Conservation (phyloP, 2,329 filamentous ascomycete species). For the Cladophialophora chaetospira region DNA sequence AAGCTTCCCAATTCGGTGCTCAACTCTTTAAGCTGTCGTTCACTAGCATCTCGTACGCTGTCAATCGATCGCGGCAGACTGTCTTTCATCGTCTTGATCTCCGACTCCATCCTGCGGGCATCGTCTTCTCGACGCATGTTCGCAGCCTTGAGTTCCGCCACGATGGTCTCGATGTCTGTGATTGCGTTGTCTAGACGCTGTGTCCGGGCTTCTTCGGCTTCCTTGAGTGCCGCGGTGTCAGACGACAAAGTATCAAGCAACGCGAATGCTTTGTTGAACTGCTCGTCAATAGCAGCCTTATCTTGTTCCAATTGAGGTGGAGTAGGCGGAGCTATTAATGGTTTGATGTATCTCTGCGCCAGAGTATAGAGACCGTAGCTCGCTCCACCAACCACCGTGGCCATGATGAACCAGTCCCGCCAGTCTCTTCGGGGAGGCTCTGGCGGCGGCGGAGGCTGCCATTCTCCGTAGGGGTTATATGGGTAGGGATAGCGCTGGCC, state of each 20-base stretch:
- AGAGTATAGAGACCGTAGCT: conserved; percentile 86
- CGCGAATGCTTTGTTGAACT: conserved; percentile 88
- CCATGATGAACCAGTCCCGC: conserved; percentile 99
- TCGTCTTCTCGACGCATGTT: conserved; percentile 85
- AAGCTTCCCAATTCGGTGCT: conserved; percentile 86
- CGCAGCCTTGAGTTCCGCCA: conserved; percentile 77
- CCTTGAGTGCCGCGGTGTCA: conserved; percentile 86
- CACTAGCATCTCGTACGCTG: conserved; percentile 80
- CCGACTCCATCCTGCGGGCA: conserved; percentile 79
- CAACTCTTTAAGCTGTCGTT: conserved; percentile 79
- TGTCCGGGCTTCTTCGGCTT: conserved; percentile 80
- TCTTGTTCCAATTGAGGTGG: conserved; percentile 92
- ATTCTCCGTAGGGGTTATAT: conserved; percentile 56
- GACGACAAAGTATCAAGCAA: conserved; percentile 88
- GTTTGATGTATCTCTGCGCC: conserved; percentile 89
- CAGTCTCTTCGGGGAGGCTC: conserved; percentile 80
- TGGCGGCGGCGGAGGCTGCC: conserved; percentile 53
- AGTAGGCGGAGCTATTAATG: conserved; percentile 88
- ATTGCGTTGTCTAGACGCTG: conserved; percentile 80
- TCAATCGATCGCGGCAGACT: conserved; percentile 86
- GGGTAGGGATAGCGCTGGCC: conserved; percentile 49
- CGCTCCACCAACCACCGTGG: conserved; percentile 86
- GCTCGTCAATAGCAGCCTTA: conserved; percentile 87
- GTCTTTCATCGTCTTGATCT: conserved; percentile 79
- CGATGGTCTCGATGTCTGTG: conserved; percentile 78